phyloP scores from a whole-genome alignment of 2,329 filamentous ascomycete species.

The Calonectria henricotiae region DNA sequence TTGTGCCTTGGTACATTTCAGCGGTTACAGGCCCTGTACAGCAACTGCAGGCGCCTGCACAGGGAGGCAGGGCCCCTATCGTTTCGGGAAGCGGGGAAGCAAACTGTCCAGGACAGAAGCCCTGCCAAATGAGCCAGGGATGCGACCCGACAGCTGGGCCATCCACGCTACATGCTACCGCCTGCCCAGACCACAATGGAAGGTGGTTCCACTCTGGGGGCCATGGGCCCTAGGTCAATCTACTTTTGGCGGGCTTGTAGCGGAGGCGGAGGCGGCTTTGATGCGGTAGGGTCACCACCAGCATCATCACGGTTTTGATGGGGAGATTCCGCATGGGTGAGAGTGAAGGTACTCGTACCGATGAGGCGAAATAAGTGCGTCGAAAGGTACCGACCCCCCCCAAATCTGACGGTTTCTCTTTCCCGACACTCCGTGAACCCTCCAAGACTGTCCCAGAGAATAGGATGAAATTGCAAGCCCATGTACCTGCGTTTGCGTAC shows the following conservation, averaged over 20 bases:
- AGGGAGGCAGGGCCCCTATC: conserved; percentile 22
- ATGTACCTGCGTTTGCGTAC: background rate
- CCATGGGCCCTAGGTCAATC: conserved; percentile 21
- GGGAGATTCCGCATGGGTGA: conserved; percentile 17
- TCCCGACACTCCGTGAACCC: conserved; percentile 18
- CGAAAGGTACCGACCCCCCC: conserved; percentile 17
- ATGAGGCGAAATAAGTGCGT: conserved; percentile 37
- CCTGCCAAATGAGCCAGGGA: conserved; percentile 29
- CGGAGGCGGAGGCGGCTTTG: conserved; percentile 39
- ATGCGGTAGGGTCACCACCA: conserved; percentile 15
- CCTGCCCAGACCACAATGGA: conserved; percentile 30
- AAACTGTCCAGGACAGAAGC: conserved; percentile 27
- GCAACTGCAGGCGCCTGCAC: conserved; percentile 8
- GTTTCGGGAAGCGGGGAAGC: conserved; percentile 33
- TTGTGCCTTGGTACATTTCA: conserved; percentile 23
- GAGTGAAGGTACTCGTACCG: conserved; percentile 25
- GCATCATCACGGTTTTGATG: conserved; percentile 20
- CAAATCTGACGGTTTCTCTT: conserved; percentile 14
- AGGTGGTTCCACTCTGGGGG: conserved; percentile 3
- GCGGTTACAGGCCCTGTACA: conserved; percentile 20
- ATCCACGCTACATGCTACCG: conserved; percentile 23
- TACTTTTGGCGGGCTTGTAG: conserved; percentile 33
- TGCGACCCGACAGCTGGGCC: conserved; percentile 34
- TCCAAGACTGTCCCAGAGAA: conserved; percentile 25
- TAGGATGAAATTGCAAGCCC: conserved; percentile 13